Evolutionary conservation across 495 filamentous ascomycete genomes (phyloP).

Genomic region (Pyronema domesticum): DNA sequence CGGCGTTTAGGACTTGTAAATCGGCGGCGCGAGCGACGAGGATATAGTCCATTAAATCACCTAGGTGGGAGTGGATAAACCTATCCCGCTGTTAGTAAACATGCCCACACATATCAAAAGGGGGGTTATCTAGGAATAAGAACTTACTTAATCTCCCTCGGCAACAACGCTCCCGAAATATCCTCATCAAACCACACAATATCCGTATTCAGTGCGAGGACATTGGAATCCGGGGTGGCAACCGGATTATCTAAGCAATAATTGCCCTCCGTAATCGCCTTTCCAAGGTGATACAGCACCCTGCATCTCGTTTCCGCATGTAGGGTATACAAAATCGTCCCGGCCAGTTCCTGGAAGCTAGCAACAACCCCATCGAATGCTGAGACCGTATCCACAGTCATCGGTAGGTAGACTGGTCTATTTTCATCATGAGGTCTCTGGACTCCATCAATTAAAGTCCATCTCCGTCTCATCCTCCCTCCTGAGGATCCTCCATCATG

Average conservation of each 20-base stretch:
- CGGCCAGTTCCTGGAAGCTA: conserved; percentile 59
- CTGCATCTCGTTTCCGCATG: conserved; percentile 76
- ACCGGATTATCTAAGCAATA: conserved; percentile 57
- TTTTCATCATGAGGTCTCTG: conserved; percentile 37
- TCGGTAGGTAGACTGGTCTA: conserved; percentile 61
- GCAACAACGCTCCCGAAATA: conserved; percentile 47
- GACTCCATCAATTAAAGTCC: conserved; percentile 52
- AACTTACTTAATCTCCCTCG: conserved; percentile 34
- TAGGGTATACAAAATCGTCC: conserved; percentile 59
- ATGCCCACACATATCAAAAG: background rate
- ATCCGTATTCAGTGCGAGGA: conserved; percentile 60
- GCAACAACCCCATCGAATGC: conserved; percentile 75
- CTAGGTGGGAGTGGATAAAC: conserved; percentile 60
- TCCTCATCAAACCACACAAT: conserved; percentile 73
- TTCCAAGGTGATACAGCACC: conserved; percentile 49
- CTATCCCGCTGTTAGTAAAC: conserved; percentile 12
- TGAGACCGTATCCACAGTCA: conserved; percentile 68
- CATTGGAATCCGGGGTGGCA: conserved; percentile 57
- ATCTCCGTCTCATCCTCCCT: conserved; percentile 37
- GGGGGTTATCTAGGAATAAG: background rate
- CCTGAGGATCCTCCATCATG: conserved; percentile 15
- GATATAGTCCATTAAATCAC: conserved; percentile 48
- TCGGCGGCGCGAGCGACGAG: conserved; percentile 46
- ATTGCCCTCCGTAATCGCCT: conserved; percentile 42
- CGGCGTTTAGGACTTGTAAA: conserved; percentile 52